A percentile compares a stretch with the other conserved stretches of the same genome.
These are phyloP conservation scores for Discostella pseudostelligera DNA, from an alignment of 108 stramenopile species.

Conservation along the genomic window DNA sequence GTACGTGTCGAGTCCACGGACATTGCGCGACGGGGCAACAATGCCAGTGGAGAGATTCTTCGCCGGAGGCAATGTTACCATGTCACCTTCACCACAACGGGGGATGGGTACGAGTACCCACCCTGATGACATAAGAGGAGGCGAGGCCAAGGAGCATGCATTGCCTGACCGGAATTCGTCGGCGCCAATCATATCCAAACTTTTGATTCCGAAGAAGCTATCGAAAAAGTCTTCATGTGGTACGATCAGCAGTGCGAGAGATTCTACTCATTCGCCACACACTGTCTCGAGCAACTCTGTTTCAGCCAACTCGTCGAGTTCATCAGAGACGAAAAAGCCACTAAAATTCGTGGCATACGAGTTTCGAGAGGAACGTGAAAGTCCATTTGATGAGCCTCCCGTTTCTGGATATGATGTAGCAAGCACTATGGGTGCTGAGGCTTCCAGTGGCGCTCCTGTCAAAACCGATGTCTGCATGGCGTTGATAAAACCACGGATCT, in stretches of 20 bases:
- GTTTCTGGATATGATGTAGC: background rate
- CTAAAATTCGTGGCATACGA: slow-evolving; percentile 36
- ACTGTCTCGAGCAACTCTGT: slow-evolving; percentile 32
- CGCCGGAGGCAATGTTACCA: slow-evolving; percentile 21
- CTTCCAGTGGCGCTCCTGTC: background rate
- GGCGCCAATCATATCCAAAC: slow-evolving; percentile 17
- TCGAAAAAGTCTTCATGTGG: background rate
- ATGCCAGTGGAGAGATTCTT: slow-evolving; percentile 33
- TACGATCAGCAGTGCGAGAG: background rate
- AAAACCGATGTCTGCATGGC: background rate
- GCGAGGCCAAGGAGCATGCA: background rate
- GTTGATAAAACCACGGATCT: slow-evolving; percentile 30
- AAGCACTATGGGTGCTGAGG: background rate
- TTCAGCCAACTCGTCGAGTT: slow-evolving; percentile 35
- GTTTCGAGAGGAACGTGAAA: slow-evolving; percentile 6
- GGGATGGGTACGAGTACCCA: background rate
- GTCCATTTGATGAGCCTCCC: slow-evolving; percentile 21
- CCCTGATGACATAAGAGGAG: background rate
- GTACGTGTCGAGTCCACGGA: slow-evolving; percentile 19
- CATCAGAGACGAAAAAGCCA: slow-evolving; percentile 36
- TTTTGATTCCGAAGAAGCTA: slow-evolving; percentile 13
- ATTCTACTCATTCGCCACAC: slow-evolving; percentile 35
- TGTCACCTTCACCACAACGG: slow-evolving; percentile 13
- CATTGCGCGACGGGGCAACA: slow-evolving; percentile 36
- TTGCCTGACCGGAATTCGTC: background rate